These are phyloP conservation scores for Tulasnella sp. DNA, from an alignment of 768 basidiomycete species.

Conservation along the genomic window DNA sequence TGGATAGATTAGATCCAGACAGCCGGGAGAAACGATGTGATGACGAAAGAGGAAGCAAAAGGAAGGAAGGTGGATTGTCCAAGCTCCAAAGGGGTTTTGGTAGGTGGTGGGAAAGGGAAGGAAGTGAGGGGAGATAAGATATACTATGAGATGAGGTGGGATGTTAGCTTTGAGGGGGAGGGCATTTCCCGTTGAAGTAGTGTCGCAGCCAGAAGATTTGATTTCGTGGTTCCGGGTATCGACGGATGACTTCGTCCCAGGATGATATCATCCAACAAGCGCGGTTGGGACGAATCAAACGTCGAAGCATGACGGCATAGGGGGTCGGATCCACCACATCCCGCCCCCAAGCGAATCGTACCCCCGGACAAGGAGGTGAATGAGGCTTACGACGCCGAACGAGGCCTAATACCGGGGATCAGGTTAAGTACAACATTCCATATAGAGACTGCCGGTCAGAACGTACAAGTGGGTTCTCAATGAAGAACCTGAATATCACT, in stretches of 20 bases:
- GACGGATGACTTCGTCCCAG: not conserved
- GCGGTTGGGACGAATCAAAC: not conserved
- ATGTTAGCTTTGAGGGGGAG: not conserved
- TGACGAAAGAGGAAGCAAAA: not conserved
- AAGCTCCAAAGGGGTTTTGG: conserved; percentile 7
- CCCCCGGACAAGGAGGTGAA: not conserved
- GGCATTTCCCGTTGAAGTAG: not conserved
- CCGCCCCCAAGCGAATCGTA: not conserved
- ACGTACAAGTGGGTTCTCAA: conserved; percentile 8
- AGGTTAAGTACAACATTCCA: not conserved
- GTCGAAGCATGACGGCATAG: not conserved
- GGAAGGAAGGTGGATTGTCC: not conserved
- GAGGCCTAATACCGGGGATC: not conserved
- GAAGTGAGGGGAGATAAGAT: not conserved
- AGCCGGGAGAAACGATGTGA: not conserved
- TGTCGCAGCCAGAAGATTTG: not conserved
- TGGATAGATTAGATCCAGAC: conserved; percentile 1
- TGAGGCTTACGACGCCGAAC: not conserved
- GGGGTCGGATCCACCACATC: not conserved
- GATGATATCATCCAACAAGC: not conserved
- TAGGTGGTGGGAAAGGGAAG: not conserved
- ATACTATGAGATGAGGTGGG: conserved; percentile 3
- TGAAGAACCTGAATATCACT: conserved; percentile 5
- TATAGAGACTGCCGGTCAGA: not conserved
- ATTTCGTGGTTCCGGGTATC: not conserved